Percentiles rank a stretch among this genome's conserved stretches.
phyloP scores from a whole-genome alignment of 2,329 filamentous ascomycete species.

The Diplodia mutila region DNA sequence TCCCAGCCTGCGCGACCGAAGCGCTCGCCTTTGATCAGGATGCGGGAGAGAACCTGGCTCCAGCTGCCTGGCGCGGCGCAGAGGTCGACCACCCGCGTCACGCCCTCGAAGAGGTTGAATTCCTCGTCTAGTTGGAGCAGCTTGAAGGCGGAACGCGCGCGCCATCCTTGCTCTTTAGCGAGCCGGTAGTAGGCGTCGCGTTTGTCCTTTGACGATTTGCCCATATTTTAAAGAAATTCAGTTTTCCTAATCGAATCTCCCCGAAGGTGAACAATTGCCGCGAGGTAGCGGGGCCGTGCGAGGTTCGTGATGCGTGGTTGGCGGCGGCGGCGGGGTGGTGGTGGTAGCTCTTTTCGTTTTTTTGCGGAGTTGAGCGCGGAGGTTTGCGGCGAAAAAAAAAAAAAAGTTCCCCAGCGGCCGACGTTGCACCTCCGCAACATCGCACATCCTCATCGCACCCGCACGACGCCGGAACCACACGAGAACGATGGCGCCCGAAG shows the following conservation, averaged over 20 bases:
- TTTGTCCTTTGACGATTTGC: conserved; percentile 98
- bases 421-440: background rate
- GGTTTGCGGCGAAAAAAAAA: conserved; percentile 22
- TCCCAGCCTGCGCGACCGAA: conserved; percentile 87
- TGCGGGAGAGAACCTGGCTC: conserved; percentile 93
- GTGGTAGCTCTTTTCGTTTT: conserved; percentile 2
- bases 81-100: conserved; percentile 91
- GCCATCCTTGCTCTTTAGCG: conserved; percentile 98
- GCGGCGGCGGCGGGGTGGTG: background rate
- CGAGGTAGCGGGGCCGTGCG: background rate
- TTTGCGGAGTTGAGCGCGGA: conserved; percentile 25
- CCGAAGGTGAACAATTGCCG: too few relatives aligned
- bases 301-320: conserved; percentile 10
- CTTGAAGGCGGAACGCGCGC: conserved; percentile 94
- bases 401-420: conserved; percentile 15
- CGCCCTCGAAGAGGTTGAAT: conserved; percentile 89
- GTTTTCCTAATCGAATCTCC: background rate
- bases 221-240: conserved; percentile 60
- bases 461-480: background rate
- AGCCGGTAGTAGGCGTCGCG: conserved; percentile 97
- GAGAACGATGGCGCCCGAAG: conserved; percentile 32
- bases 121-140: conserved; percentile 94
- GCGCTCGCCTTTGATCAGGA: conserved; percentile 90
- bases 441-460: background rate
- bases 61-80: conserved; percentile 96